A percentile compares a stretch with the other conserved stretches of the same genome.
phyloP scores from a whole-genome alignment of 2,329 filamentous ascomycete genomes.

The Alternaria arbusti region DNA sequence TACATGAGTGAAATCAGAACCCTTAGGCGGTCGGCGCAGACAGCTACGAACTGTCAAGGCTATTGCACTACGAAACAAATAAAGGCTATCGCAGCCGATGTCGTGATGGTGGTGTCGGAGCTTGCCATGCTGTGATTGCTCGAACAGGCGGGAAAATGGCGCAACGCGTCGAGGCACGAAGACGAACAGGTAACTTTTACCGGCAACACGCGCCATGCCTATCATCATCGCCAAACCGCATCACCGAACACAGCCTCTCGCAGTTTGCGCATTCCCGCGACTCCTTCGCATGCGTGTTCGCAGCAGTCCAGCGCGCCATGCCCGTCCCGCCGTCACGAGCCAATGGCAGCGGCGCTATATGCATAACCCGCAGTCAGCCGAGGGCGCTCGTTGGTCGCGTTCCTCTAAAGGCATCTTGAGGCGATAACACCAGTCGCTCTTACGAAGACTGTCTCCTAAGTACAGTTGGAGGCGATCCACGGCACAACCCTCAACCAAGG shows the following conservation, averaged over 20 bases:
- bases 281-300: not conserved
- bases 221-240: not conserved
- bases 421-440: slow-evolving; percentile 14
- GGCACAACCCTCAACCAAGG: slow-evolving; percentile 25
- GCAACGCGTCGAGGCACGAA: slow-evolving; percentile 19
- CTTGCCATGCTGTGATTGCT: slow-evolving; percentile 22
- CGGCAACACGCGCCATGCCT: slow-evolving; percentile 9
- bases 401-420: slow-evolving; percentile 27
- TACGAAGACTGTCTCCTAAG: slow-evolving; percentile 26
- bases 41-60: not conserved
- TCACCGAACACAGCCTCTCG: not conserved
- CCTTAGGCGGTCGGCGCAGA: not conserved
- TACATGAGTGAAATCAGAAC: not conserved
- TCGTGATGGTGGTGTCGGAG: slow-evolving; percentile 3
- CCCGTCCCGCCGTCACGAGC: slow-evolving; percentile 13
- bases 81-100: slow-evolving; percentile 13
- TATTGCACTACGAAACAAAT: not conserved
- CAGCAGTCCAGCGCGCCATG: slow-evolving; percentile 2
- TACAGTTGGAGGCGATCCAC: slow-evolving; percentile 33
- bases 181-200: slow-evolving; percentile 25
- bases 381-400: slow-evolving; percentile 18
- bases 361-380: slow-evolving; percentile 30
- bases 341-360: slow-evolving; percentile 29
- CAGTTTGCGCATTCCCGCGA: not conserved
- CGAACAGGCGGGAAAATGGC: slow-evolving; percentile 19